A percentile compares a stretch with the other conserved stretches of the same genome.
These are phyloP conservation scores for Avena sativa DNA, from an alignment of 176 grass and related monocot species.

Conservation along the genomic window DNA sequence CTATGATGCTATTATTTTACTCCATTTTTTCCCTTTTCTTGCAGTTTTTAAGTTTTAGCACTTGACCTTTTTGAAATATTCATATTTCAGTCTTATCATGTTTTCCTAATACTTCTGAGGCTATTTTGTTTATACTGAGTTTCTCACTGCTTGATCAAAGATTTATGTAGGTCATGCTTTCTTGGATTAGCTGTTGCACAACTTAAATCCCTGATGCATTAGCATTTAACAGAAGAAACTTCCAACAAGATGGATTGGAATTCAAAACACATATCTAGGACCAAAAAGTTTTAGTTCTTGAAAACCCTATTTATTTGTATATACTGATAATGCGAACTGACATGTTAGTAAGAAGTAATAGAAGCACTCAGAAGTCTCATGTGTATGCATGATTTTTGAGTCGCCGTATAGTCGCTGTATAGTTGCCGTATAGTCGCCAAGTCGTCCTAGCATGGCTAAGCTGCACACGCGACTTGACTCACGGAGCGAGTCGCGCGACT, in stretches of 20 bases:
- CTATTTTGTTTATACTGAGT: neutral
- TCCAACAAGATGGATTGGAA: slow-evolving; percentile 12
- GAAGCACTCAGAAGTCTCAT: neutral
- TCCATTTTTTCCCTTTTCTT: slow-evolving; percentile 4
- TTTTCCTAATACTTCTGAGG: neutral
- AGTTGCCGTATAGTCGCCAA: too few species aligned
- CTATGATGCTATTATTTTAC: neutral
- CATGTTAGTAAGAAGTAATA: slow-evolving; percentile 23
- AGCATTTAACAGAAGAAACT: neutral
- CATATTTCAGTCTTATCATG: neutral
- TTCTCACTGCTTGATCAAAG: neutral
- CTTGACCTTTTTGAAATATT: neutral
- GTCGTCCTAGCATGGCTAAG: too few species aligned
- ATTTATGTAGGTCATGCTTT: neutral
- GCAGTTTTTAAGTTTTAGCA: neutral
- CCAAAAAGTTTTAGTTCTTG: neutral
- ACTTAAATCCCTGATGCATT: neutral
- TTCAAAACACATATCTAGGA: neutral
- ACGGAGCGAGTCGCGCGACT: too few species aligned
- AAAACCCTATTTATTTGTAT: neutral
- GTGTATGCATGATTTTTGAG: neutral
- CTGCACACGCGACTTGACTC: too few species aligned
- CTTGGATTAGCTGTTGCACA: slow-evolving; percentile 13
- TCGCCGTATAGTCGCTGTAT: too few species aligned
- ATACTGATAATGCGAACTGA: slow-evolving; percentile 22